A percentile compares a stretch with the other conserved stretches of the same genome.
Evolutionary conservation across 106 monocot species (phyloP).

Genomic region (Posidonia australis): DNA sequence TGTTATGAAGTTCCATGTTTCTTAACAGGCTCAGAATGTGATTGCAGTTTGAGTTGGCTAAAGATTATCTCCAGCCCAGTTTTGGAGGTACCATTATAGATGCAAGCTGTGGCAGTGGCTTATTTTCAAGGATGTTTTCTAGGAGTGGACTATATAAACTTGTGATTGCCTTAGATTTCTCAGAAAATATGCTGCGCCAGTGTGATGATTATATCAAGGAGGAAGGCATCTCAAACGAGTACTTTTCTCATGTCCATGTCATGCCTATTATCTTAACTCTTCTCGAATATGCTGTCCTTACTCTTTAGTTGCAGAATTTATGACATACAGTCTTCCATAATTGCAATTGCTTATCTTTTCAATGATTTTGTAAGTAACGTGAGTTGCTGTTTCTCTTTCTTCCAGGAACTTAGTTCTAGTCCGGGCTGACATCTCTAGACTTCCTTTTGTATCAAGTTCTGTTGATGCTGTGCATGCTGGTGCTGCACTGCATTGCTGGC

Average conservation of each 20-base stretch:
- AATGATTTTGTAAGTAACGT: too few relatives aligned
- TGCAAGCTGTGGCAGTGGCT: slow-evolving; percentile 94
- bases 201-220: slow-evolving; percentile 54
- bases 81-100: slow-evolving; percentile 81
- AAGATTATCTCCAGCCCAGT: slow-evolving; percentile 55
- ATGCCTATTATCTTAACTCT: too few relatives aligned
- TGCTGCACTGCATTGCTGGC: slow-evolving; percentile 97
- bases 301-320: too few relatives aligned
- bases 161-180: slow-evolving; percentile 87
- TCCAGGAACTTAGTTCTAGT: slow-evolving; percentile 64
- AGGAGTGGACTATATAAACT: slow-evolving; percentile 65
- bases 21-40: neutral
- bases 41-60: slow-evolving; percentile 94
- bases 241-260: neutral
- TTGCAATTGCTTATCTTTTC: too few relatives aligned
- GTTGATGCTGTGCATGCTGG: slow-evolving; percentile 97
- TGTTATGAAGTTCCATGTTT: neutral
- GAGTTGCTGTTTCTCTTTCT: neutral
- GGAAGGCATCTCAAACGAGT: slow-evolving; percentile 66
- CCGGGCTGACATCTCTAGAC: slow-evolving; percentile 83
- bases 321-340: too few relatives aligned
- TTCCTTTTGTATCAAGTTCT: slow-evolving; percentile 71
- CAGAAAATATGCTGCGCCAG: slow-evolving; percentile 88
- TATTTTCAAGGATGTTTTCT: slow-evolving; percentile 82
- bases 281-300: too few relatives aligned